Evolutionary conservation across 164 flowering plant genomes (phyloP).

Genomic region (Nelumbo lutea): DNA sequence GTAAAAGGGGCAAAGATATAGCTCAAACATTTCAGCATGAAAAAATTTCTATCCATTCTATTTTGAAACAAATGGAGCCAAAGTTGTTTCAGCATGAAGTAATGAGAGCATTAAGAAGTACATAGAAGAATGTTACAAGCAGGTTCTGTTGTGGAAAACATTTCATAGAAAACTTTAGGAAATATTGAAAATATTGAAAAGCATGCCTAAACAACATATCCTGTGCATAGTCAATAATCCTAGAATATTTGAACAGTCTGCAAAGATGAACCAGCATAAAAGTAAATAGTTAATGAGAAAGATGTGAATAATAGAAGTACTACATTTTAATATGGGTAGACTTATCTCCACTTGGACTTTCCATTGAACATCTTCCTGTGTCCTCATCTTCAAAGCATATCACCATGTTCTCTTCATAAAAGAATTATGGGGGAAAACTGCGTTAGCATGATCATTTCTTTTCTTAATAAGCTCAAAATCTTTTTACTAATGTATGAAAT

Average conservation of each 20-base stretch:
- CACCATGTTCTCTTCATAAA: slow-evolving; percentile 82
- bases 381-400: slow-evolving; percentile 80
- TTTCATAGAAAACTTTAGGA: no score
- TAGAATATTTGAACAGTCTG: background rate
- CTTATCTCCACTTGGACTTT: slow-evolving; percentile 43
- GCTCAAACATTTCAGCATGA: no score
- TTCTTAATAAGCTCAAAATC: no score
- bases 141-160: no score
- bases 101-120: no score
- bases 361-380: slow-evolving; percentile 73
- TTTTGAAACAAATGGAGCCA: no score
- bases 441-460: slow-evolving; percentile 6
- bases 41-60: no score
- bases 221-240: background rate
- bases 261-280: background rate
- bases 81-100: no score
- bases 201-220: background rate
- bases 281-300: background rate
- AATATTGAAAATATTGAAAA: no score
- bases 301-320: background rate
- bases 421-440: slow-evolving; percentile 11
- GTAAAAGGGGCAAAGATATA: no score
- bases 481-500: no score
- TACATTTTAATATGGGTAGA: slow-evolving; percentile 65
- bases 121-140: no score